Conservation (phyloP, 495 filamentous ascomycete genomes). For the Penicillium coffeae region DNA sequence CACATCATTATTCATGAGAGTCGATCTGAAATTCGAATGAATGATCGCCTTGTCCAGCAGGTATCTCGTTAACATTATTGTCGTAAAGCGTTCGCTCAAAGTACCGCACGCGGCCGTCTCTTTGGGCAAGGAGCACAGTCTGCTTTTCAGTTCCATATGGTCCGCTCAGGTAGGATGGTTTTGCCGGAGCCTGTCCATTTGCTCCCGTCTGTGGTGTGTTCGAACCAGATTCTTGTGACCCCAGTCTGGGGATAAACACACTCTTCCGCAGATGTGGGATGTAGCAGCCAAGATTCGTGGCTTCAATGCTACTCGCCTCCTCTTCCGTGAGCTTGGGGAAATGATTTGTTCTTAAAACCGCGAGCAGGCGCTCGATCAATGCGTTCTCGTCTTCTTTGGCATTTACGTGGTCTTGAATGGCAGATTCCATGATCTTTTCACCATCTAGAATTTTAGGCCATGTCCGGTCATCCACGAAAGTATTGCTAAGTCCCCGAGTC, state of each 20-base stretch:
- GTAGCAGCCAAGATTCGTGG: slow-evolving; percentile 62
- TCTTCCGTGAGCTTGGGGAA: slow-evolving; percentile 56
- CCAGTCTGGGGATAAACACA: slow-evolving; percentile 79
- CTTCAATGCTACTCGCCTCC: slow-evolving; percentile 17
- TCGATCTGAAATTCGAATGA: slow-evolving; percentile 37
- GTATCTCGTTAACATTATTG: slow-evolving; percentile 55
- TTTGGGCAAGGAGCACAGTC: slow-evolving; percentile 76
- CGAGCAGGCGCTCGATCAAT: slow-evolving; percentile 67
- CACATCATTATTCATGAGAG: slow-evolving; percentile 4
- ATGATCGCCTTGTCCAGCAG: slow-evolving; percentile 56
- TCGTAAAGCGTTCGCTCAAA: slow-evolving; percentile 83
- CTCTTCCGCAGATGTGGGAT: slow-evolving; percentile 67
- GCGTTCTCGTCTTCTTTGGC: slow-evolving; percentile 53
- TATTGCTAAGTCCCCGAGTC: slow-evolving; percentile 82
- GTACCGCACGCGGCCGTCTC: slow-evolving; percentile 72
- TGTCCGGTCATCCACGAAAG: slow-evolving; percentile 62
- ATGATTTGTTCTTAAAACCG: slow-evolving; percentile 65
- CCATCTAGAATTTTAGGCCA: slow-evolving; percentile 82
- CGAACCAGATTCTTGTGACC: slow-evolving; percentile 46
- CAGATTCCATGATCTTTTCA: slow-evolving; percentile 44
- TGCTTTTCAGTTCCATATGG: slow-evolving; percentile 92
- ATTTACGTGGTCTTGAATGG: slow-evolving; percentile 45
- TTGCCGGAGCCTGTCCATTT: slow-evolving; percentile 19
- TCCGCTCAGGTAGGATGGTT: slow-evolving; percentile 30
- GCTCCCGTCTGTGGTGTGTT: slow-evolving; percentile 23